Evolutionary conservation across 176 grass and related monocot species (phyloP), one percentile per base, ranked within the genome.

Genomic region (Chloris gayana): DNA sequence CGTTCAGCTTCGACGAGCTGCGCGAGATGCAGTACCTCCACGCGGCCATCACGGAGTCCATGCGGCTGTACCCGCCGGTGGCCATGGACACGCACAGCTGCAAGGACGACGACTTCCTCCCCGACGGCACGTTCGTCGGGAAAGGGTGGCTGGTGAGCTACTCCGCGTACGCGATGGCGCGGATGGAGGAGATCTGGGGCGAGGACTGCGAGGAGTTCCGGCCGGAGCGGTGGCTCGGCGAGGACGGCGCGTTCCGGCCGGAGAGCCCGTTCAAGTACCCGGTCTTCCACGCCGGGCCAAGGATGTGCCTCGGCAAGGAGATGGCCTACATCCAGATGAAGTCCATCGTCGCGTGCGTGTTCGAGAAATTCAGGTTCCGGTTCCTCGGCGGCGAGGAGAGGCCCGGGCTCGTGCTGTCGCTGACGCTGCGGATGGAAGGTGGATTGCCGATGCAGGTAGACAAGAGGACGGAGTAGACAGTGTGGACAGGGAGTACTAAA

Each of bases 301-400:
- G 85, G 73, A 81, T 62, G 77, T 87, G 85, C 44, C 80, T 87
- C 41, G 85, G 85, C 24, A 87, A 87, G 66, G 85, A 87, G 21
- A 87, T 87, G 85, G 85, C 85, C 6, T 65, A 61, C 31, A 61
- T 27, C 58, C 58, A 61, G 58, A 61, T 61, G 58, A 61, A 61
- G 58, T 61, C 58, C 58, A 61, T 61, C 25, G 58, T 61, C 58
- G 58, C 58, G 58, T 61, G 58, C 58, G 58, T 27, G 58, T 61
- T 61, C 24, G 58, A 61, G 3, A 61, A 27, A 11, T 61, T 61
- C 58, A 27, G 11, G 2, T 61, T 29, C 4, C 58, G 58, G 11
- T 61, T 14, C 58, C 58, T 61, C 24, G 10, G 58, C 25, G 58
- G 58, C 24, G 11, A 61, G 25, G 58, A 61, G 25, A 27, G 25